These are phyloP conservation scores for Curvularia lunata DNA, from an alignment of 2,329 filamentous ascomycete genomes.

Conservation along the genomic window DNA sequence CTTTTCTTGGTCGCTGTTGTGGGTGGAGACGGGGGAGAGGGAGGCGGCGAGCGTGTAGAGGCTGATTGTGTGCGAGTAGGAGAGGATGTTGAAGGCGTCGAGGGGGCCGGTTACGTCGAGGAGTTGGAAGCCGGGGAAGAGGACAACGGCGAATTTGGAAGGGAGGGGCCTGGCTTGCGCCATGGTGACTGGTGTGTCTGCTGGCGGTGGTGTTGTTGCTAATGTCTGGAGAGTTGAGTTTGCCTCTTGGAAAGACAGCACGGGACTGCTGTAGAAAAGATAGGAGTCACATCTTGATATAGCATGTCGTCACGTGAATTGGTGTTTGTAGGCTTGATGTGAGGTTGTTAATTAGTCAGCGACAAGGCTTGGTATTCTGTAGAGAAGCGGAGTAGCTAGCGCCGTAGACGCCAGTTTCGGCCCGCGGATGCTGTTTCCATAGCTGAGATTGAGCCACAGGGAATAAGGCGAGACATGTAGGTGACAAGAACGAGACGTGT, in stretches of 20 bases:
- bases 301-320: neutral
- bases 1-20: constrained; percentile 16
- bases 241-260: neutral
- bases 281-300: neutral
- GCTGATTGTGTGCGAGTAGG: constrained; percentile 30
- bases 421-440: neutral
- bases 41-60: constrained; percentile 45
- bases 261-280: neutral
- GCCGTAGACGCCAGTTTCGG: constrained; percentile 10
- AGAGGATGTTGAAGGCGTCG: constrained; percentile 53
- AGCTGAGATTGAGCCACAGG: neutral
- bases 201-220: neutral
- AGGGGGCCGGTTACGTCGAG: constrained; percentile 54
- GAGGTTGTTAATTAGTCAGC: constrained; percentile 9
- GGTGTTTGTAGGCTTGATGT: neutral
- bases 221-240: neutral
- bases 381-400: constrained; percentile 14
- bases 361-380: constrained; percentile 3
- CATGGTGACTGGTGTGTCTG: neutral
- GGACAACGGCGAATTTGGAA: constrained; percentile 41
- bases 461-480: neutral
- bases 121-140: constrained; percentile 49
- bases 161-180: constrained; percentile 19
- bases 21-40: constrained; percentile 45
- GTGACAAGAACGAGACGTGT: neutral